phyloP scores from a whole-genome alignment of 495 filamentous ascomycete species.

The Podospora appendiculata region DNA sequence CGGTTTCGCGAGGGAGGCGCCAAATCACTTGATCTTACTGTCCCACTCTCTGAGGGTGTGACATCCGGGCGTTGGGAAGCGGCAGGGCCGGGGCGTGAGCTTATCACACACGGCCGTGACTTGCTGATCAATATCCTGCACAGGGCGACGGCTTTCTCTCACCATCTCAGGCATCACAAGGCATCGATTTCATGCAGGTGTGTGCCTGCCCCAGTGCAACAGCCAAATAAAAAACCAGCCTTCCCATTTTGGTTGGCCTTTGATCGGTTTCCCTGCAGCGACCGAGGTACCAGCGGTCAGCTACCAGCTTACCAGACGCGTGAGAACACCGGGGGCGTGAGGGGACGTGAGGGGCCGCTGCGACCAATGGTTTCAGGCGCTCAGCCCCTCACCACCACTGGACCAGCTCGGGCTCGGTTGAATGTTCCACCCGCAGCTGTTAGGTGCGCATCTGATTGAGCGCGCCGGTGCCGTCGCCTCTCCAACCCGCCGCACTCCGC shows the following conservation, averaged over 20 bases:
- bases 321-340: too few species aligned
- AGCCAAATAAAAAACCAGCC: too few species aligned
- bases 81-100: neutral
- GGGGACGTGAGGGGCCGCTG: too few species aligned
- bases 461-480: neutral
- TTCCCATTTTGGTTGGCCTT: neutral
- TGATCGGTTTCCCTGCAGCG: too few species aligned
- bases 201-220: too few species aligned
- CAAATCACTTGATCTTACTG: constrained; percentile 19
- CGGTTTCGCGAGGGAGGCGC: constrained; percentile 22
- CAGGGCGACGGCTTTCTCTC: too few species aligned
- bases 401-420: constrained; percentile 6
- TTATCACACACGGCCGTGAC: neutral
- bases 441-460: constrained; percentile 1
- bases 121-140: neutral
- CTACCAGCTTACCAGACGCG: too few species aligned
- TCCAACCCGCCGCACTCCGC: too few species aligned
- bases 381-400: too few species aligned
- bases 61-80: too few species aligned
- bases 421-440: constrained; percentile 18
- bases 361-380: too few species aligned
- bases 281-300: too few species aligned
- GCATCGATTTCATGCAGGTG: neutral
- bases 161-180: constrained; percentile 1
- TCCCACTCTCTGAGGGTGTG: neutral